Evolutionary conservation across 2,329 filamentous ascomycete genomes (phyloP).

Genomic region (Paraphaeosphaeria minitans): DNA sequence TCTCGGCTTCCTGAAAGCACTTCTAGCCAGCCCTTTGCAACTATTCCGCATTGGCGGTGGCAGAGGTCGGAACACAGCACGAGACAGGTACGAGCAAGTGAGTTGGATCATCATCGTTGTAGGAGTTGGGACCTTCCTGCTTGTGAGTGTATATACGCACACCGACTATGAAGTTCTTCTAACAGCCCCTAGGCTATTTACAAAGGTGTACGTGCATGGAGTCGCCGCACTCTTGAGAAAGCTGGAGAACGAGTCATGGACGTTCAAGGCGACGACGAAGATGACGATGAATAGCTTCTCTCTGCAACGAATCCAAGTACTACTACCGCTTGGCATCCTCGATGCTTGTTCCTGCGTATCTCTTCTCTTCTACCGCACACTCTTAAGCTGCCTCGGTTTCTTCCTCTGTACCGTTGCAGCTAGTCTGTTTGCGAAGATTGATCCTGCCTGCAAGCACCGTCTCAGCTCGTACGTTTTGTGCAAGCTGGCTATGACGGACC

Average conservation of each 20-base stretch:
- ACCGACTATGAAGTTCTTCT: conserved; percentile 13
- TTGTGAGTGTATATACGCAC: conserved; percentile 57
- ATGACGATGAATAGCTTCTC: conserved; percentile 52
- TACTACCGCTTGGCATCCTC: background rate
- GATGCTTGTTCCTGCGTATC: background rate
- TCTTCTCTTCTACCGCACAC: conserved; percentile 66
- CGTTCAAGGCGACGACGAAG: conserved; percentile 69
- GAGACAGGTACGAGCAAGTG: conserved; percentile 77
- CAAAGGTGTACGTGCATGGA: conserved; percentile 78
- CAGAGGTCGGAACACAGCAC: conserved; percentile 67
- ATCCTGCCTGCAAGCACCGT: conserved; percentile 42
- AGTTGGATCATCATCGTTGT: conserved; percentile 80
- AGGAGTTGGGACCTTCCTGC: conserved; percentile 79
- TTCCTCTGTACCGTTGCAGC: conserved; percentile 76
- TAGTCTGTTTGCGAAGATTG: conserved; percentile 93
- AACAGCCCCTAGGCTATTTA: conserved; percentile 68
- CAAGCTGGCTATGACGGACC: conserved; percentile 34
- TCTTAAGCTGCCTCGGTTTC: conserved; percentile 91
- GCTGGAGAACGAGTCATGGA: conserved; percentile 83
- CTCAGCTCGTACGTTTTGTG: conserved; percentile 43
- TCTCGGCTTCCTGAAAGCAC: conserved; percentile 80
- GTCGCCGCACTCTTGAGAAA: conserved; percentile 72
- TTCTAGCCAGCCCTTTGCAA: conserved; percentile 77
- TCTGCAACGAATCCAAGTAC: conserved; percentile 3
- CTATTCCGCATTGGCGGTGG: conserved; percentile 70